Conservation (phyloP, 2,329 filamentous ascomycete genomes). For the Cryphonectria naterciae region DNA sequence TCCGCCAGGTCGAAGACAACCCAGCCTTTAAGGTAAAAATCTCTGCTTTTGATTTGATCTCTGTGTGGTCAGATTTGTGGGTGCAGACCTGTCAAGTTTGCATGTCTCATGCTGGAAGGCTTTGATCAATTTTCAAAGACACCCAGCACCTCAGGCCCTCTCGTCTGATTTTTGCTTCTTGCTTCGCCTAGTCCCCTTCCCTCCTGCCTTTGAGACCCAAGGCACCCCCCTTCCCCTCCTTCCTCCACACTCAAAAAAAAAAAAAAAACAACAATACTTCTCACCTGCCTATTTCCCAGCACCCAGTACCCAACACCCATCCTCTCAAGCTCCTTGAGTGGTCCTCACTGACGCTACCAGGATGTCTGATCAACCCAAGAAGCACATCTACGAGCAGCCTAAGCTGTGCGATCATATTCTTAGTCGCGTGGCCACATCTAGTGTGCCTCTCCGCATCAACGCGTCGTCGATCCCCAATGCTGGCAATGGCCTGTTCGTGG, state of each 20-base stretch:
- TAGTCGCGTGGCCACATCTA: not conserved
- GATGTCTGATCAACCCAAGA: constrained; percentile 12
- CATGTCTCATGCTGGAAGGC: not conserved
- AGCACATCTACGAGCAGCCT: constrained; percentile 22
- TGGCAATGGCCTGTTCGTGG: constrained; percentile 36
- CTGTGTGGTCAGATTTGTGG: not conserved
- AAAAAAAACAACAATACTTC: not conserved
- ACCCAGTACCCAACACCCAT: not conserved
- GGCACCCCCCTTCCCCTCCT: not conserved
- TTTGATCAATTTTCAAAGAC: not conserved
- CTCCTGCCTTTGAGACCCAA: not conserved
- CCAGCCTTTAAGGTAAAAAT: not conserved
- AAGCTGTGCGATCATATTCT: constrained; percentile 24
- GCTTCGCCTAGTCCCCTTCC: not conserved
- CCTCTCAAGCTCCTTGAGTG: not conserved
- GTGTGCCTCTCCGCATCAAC: constrained; percentile 16
- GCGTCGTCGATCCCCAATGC: constrained; percentile 30
- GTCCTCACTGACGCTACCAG: not conserved
- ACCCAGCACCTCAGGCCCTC: not conserved
- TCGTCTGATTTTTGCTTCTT: not conserved
- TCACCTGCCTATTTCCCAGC: not conserved
- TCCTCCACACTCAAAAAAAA: not conserved
- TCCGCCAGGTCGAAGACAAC: not conserved
- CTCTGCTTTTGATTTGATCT: not conserved
- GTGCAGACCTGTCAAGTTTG: not conserved